phyloP scores from a whole-genome alignment of 495 filamentous ascomycete genomes.

The Neurospora sp. region DNA sequence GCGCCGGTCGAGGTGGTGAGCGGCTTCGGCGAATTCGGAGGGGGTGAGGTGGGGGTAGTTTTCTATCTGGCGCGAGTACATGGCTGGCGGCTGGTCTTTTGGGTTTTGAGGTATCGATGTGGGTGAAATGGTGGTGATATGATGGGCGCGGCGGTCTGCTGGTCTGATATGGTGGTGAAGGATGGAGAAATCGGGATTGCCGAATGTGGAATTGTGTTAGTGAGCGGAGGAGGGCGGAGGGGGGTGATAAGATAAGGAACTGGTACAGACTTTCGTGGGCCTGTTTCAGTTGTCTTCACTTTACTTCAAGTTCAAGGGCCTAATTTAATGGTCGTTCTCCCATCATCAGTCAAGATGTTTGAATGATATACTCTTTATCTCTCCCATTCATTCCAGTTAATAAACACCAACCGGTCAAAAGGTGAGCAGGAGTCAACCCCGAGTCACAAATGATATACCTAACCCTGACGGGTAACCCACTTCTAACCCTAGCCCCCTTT shows the following conservation, averaged over 20 bases:
- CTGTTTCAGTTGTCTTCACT: not conserved
- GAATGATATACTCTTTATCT: no score
- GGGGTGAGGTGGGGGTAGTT: conserved; percentile 47
- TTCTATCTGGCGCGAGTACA: conserved; percentile 17
- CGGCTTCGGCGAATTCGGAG: conserved; percentile 51
- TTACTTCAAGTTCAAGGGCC: not conserved
- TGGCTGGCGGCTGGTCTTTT: not conserved
- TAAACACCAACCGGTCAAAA: no score
- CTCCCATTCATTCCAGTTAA: no score
- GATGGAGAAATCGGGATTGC: not conserved
- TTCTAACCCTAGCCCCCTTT: not conserved
- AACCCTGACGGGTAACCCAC: not conserved
- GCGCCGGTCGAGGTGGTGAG: conserved; percentile 46
- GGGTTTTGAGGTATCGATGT: no score
- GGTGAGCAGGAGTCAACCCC: no score
- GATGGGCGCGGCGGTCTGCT: no score
- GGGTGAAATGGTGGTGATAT: no score
- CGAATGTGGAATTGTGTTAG: not conserved
- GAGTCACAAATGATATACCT: not conserved
- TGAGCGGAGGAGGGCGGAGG: not conserved
- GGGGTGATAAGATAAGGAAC: not conserved
- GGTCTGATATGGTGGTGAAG: no score
- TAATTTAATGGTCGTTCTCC: no score
- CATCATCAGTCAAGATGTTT: no score
- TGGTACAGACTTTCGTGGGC: no score